Evolutionary conservation across 179 eudicot species (phyloP), one percentile per base, ranked within the genome.

Genomic region (Spergularia azorica): DNA sequence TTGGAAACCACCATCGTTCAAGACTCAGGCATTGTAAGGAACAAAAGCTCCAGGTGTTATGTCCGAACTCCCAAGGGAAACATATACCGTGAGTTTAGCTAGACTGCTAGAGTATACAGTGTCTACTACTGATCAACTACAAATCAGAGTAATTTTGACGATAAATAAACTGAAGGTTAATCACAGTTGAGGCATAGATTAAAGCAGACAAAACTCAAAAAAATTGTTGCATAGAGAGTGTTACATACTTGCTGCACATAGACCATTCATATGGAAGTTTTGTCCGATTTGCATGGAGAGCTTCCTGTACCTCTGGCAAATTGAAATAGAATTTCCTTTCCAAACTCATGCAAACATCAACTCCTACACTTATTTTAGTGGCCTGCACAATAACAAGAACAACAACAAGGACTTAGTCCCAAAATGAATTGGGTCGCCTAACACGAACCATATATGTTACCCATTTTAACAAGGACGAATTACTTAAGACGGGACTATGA

Each of bases 211-310:
- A 50, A 67, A 67, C 38, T 67, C 38, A 14, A 16, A 67, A 18
- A 67, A 48, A 13, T 76, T 4, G 52, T 76, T 67, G 62, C 55
- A 55, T 7, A 2, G 57, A 60, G 15, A 41, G 52, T 11, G 58
- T 12, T 70, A 56, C 86, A 79, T 75, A 93, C 99, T 76, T 48
- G 64, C 97, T 95, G 88, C 99, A 95, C 97, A 90, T 93, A 43
- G 92, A 83, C 99, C 99, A 95, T 66, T 16, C 50, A 80, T 95
- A 93, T 21, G 95, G 92, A 64, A 95, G 87, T 73, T 86, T 86
- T 43, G 99, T 95, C 77, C 97, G 81, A 76, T 95, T 95, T n/a
- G 99, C 99, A 78, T 95, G 99, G 71, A 95, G 92, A 77, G 99
- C 97, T 81, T 86, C 87, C 78, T 95, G 99, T 74, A 95, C 99